Evolutionary conservation across 768 basidiomycete species (phyloP).

Genomic region (Calocybe cyanea): DNA sequence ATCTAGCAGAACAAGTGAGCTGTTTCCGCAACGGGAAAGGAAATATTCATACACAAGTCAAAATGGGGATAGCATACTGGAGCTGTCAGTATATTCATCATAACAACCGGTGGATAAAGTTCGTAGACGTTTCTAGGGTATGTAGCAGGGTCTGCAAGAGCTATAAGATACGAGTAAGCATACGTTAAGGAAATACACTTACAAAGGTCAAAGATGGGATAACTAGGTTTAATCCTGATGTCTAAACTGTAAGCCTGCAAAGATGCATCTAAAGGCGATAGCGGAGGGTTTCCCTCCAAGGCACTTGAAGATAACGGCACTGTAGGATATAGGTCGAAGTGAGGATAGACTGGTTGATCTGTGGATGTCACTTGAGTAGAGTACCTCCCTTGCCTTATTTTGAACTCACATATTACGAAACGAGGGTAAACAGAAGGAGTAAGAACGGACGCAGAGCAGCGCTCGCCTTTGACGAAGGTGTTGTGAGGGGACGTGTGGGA

Average conservation of each 20-base stretch:
- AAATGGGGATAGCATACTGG: constrained; percentile 13
- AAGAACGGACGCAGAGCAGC: constrained; percentile 18
- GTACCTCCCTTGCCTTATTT: too few species aligned
- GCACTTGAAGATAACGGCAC: not conserved
- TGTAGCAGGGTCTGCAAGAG: constrained; percentile 12
- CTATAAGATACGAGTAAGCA: not conserved
- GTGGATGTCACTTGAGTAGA: constrained; percentile 12
- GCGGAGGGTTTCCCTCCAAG: not conserved
- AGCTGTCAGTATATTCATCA: not conserved
- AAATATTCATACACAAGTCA: constrained; percentile 8
- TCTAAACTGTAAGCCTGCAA: constrained; percentile 1
- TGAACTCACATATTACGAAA: constrained; percentile 15
- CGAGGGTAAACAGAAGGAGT: constrained; percentile 15
- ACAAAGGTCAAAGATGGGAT: constrained; percentile 33
- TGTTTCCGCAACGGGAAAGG: too few species aligned
- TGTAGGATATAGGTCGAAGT: constrained; percentile 28
- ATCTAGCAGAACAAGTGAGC: constrained; percentile 7
- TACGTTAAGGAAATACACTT: constrained; percentile 8
- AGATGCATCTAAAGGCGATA: not conserved
- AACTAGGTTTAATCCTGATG: constrained; percentile 10
- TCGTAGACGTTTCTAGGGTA: constrained; percentile 36
- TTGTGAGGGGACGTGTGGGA: not conserved
- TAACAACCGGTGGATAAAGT: constrained; percentile 29
- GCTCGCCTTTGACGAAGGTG: not conserved
- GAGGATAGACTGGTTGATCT: constrained; percentile 32